Conservation (phyloP, 345 rosid genomes). For the Erucastrum elatum region DNA sequence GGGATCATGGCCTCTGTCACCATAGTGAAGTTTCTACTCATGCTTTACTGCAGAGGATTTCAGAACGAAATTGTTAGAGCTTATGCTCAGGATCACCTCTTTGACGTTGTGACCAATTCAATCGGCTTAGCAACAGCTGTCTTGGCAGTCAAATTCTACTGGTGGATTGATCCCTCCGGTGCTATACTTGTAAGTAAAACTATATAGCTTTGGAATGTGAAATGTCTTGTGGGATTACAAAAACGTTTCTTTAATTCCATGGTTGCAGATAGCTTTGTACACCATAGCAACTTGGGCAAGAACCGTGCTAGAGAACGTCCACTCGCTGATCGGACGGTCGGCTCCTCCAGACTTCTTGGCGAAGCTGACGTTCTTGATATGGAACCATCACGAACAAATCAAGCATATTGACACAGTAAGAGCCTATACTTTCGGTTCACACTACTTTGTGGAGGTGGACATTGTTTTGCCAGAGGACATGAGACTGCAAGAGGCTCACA, state of each 20-base stretch:
- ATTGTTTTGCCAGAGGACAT: constrained; percentile 74
- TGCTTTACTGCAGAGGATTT: constrained; percentile 55
- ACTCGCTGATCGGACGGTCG: constrained; percentile 69
- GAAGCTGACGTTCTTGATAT: constrained; percentile 68
- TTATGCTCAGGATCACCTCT: constrained; percentile 60
- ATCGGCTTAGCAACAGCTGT: constrained; percentile 55
- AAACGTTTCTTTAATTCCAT: not conserved
- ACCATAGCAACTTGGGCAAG: constrained; percentile 76
- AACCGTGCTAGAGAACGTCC: constrained; percentile 74
- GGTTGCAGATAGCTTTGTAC: constrained; percentile 69
- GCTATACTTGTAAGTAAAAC: constrained; percentile 51
- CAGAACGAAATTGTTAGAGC: constrained; percentile 55
- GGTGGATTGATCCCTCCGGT: constrained; percentile 68
- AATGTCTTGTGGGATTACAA: not conserved
- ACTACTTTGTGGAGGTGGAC: constrained; percentile 87
- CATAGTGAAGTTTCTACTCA: constrained; percentile 49
- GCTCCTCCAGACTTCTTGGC: constrained; percentile 86
- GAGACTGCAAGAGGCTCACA: constrained; percentile 67
- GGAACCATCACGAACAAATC: constrained; percentile 83
- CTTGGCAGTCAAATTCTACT: constrained; percentile 46
- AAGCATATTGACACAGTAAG: constrained; percentile 79
- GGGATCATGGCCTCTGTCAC: constrained; percentile 59
- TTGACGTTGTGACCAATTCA: constrained; percentile 62
- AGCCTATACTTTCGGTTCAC: constrained; percentile 77
- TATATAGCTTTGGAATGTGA: not conserved